Percentiles rank a stretch among this genome's conserved stretches.
Evolutionary conservation across 179 eudicot species (phyloP).

Genomic region (Silene noctiflora): DNA sequence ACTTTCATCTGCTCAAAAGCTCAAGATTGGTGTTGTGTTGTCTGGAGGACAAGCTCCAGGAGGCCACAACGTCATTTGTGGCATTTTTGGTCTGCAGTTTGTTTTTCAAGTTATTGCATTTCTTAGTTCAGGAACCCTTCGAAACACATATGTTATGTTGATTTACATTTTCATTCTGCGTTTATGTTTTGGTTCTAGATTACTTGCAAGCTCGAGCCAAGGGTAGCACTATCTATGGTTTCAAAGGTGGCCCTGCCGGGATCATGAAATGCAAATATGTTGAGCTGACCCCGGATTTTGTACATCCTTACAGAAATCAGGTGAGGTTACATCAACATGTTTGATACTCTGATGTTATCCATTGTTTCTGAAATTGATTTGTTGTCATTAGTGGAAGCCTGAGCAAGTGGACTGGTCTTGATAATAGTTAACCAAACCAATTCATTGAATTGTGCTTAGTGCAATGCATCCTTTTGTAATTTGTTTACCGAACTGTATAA

Average conservation of each 20-base stretch:
- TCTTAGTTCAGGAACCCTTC: neutral
- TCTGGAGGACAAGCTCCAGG: conserved; percentile 99
- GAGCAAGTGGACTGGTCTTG: neutral
- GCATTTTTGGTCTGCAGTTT: conserved; percentile 69
- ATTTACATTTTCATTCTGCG: conserved; percentile 2
- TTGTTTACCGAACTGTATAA: neutral
- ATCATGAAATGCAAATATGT: conserved; percentile 86
- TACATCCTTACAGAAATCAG: conserved; percentile 96
- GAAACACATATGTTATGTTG: neutral
- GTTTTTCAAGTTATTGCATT: neutral
- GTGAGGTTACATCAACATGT: conserved; percentile 28
- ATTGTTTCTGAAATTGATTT: neutral
- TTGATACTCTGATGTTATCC: neutral
- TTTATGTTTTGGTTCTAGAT: conserved; percentile 41
- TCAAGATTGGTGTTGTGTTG: conserved; percentile 92
- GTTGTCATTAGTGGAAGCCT: neutral
- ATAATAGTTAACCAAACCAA: neutral
- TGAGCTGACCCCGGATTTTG: conserved; percentile 65
- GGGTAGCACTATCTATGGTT: conserved; percentile 84
- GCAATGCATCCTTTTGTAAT: neutral
- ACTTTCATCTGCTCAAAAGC: conserved; percentile 36
- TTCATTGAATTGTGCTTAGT: neutral
- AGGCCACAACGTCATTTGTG: conserved; percentile 97
- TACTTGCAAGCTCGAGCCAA: conserved; percentile 78
- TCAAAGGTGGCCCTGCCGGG: conserved; percentile 95